Percentiles rank a stretch among this genome's conserved stretches.
phyloP scores from a whole-genome alignment of 1,284 basidiomycete species.

The Malassezia psittaci region DNA sequence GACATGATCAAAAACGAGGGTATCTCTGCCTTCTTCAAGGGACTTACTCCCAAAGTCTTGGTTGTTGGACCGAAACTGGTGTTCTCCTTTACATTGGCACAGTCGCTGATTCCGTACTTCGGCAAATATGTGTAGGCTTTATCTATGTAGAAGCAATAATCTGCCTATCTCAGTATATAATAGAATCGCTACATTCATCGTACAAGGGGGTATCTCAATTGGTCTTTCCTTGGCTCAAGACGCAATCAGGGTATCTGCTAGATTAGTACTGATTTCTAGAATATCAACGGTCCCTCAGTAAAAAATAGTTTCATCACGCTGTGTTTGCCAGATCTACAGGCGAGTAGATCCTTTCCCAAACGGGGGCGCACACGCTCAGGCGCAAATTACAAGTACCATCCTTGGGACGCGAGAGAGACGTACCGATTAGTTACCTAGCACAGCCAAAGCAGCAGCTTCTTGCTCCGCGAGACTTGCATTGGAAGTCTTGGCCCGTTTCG shows the following conservation, averaged over 20 bases:
- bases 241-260: neutral
- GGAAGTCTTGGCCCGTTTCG: too few relatives aligned
- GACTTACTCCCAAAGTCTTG: slow-evolving; percentile 67
- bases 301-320: slow-evolving; percentile 24
- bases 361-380: slow-evolving; percentile 24
- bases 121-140: slow-evolving; percentile 52
- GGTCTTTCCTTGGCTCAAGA: too few relatives aligned
- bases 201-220: too few relatives aligned
- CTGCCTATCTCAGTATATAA: too few relatives aligned
- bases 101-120: slow-evolving; percentile 87
- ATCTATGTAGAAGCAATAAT: neutral
- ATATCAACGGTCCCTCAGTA: neutral
- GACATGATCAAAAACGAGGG: slow-evolving; percentile 86
- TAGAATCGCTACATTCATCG: too few relatives aligned
- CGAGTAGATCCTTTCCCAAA: slow-evolving; percentile 33
- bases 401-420: slow-evolving; percentile 10
- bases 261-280: neutral
- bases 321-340: slow-evolving; percentile 32
- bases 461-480: slow-evolving; percentile 5
- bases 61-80: slow-evolving; percentile 96
- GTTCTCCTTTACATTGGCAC: slow-evolving; percentile 94
- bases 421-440: slow-evolving; percentile 21
- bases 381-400: slow-evolving; percentile 45
- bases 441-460: slow-evolving; percentile 21
- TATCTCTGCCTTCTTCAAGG: slow-evolving; percentile 81